These are phyloP conservation scores for Penicillium frequentans DNA, from an alignment of 2,329 filamentous ascomycete species.

Conservation along the genomic window DNA sequence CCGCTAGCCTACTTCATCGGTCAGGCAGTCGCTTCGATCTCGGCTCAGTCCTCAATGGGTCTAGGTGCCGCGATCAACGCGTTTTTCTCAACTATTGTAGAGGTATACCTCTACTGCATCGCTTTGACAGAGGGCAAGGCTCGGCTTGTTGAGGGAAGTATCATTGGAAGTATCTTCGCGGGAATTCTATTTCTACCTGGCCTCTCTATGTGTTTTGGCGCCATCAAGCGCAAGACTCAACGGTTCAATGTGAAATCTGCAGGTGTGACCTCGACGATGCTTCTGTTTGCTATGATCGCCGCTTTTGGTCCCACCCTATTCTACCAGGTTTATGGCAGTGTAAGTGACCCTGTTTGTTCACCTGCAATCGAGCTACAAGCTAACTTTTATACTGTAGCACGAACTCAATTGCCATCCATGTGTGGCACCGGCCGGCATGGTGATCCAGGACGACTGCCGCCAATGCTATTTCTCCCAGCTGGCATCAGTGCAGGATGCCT, in stretches of 20 bases:
- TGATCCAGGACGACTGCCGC: constrained; percentile 66
- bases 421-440: constrained; percentile 51
- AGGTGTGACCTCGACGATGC: constrained; percentile 95
- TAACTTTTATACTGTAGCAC: constrained; percentile 58
- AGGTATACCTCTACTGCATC: constrained; percentile 96
- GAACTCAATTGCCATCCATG: constrained; percentile 80
- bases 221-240: constrained; percentile 96
- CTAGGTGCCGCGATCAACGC: constrained; percentile 95
- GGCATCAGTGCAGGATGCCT: constrained; percentile 79
- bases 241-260: constrained; percentile 96
- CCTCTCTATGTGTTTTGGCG: constrained; percentile 97
- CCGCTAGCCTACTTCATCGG: constrained; percentile 98
- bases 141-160: constrained; percentile 90
- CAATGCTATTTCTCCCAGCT: constrained; percentile 92
- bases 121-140: constrained; percentile 90
- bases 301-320: constrained; percentile 95
- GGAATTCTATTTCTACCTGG: constrained; percentile 93
- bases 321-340: constrained; percentile 96
- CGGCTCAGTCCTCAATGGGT: constrained; percentile 97
- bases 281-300: constrained; percentile 92
- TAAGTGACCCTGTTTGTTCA: constrained; percentile 44
- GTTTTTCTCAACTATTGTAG: constrained; percentile 95
- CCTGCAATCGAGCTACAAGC: constrained; percentile 13
- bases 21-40: constrained; percentile 96
- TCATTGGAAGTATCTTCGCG: constrained; percentile 96